Evolutionary conservation across 768 basidiomycete species (phyloP).

Genomic region (Tylopilus balloui): DNA sequence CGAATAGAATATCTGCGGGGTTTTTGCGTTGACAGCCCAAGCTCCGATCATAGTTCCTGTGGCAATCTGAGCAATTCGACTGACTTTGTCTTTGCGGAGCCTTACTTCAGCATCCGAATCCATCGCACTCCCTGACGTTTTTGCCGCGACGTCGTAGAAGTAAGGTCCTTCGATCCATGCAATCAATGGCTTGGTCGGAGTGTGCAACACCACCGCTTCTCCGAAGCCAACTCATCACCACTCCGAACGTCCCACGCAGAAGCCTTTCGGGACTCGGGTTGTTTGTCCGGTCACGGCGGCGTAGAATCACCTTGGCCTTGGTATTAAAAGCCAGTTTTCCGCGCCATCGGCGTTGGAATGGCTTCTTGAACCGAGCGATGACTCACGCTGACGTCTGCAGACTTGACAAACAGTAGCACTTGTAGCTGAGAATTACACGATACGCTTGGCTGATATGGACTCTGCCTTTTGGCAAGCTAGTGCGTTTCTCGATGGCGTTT

Average conservation of each 20-base stretch:
- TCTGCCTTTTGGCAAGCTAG: too few relatives aligned
- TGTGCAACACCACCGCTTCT: background rate
- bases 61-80: background rate
- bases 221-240: too few relatives aligned
- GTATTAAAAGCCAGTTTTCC: background rate
- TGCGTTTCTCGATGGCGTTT: background rate
- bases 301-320: background rate
- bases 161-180: background rate
- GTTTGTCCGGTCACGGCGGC: background rate
- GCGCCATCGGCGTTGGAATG: background rate
- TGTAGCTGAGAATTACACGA: too few relatives aligned
- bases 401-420: background rate
- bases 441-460: too few relatives aligned
- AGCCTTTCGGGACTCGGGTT: background rate
- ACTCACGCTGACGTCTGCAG: background rate
- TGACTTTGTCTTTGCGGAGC: conserved; percentile 1
- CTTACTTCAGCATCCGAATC: background rate
- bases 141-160: conserved; percentile 5
- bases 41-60: background rate
- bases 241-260: background rate
- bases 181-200: background rate
- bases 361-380: background rate
- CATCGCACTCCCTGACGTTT: background rate
- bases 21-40: background rate
- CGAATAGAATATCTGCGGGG: background rate